A percentile compares a stretch with the other conserved stretches of the same genome.
These are phyloP conservation scores for Earliella scabrosa DNA, from an alignment of 1,284 basidiomycete species.

Conservation along the genomic window DNA sequence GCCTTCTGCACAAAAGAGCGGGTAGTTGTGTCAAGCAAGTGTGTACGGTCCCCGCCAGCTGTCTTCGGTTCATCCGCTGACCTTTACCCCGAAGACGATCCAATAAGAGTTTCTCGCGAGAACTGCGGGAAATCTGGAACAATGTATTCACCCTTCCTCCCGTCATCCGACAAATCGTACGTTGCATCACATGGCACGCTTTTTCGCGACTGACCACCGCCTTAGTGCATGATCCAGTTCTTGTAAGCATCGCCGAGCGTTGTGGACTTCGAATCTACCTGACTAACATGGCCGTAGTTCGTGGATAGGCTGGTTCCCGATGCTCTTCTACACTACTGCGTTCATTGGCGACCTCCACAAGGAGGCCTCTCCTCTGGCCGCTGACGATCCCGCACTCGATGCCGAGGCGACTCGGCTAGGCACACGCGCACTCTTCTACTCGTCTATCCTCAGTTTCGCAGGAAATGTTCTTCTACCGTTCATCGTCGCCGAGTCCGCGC, in stretches of 20 bases:
- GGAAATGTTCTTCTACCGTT: slow-evolving; percentile 77
- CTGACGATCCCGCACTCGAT: slow-evolving; percentile 38
- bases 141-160: slow-evolving; percentile 73
- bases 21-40: slow-evolving; percentile 63
- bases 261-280: too few relatives aligned
- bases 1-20: slow-evolving; percentile 76
- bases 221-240: slow-evolving; percentile 81
- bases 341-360: slow-evolving; percentile 90
- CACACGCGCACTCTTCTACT: slow-evolving; percentile 82
- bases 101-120: slow-evolving; percentile 50
- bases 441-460: slow-evolving; percentile 71
- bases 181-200: slow-evolving; percentile 38
- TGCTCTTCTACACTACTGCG: slow-evolving; percentile 86
- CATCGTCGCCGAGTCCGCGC: slow-evolving; percentile 52
- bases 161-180: slow-evolving; percentile 80
- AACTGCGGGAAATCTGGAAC: slow-evolving; percentile 68
- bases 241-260: slow-evolving; percentile 64
- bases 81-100: slow-evolving; percentile 26
- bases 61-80: neutral
- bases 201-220: slow-evolving; percentile 8
- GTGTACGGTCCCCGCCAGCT: slow-evolving; percentile 15
- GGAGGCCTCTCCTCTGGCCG: slow-evolving; percentile 38
- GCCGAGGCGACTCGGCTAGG: slow-evolving; percentile 72
- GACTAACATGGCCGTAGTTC: slow-evolving; percentile 49
- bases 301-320: slow-evolving; percentile 88